Conservation (phyloP, 2,329 filamentous ascomycete genomes). For the Lecanoromycetidae sp. region DNA sequence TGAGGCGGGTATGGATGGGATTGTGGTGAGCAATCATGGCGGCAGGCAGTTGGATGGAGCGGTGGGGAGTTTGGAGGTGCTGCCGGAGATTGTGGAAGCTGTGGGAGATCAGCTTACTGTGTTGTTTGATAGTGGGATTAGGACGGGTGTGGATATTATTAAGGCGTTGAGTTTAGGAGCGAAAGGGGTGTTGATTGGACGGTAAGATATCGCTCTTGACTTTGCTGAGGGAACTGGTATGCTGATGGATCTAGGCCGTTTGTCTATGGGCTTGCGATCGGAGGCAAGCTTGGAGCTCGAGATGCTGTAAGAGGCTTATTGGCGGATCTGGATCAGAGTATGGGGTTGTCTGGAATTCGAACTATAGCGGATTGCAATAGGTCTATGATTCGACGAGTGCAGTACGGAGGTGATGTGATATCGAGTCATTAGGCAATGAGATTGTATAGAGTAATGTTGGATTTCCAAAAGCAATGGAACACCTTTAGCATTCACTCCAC, state of each 20-base stretch:
- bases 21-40: constrained; percentile 43
- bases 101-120: constrained; percentile 30
- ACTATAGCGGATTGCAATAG: constrained; percentile 27
- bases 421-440: constrained; percentile 5
- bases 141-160: constrained; percentile 38
- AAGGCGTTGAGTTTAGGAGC: constrained; percentile 45
- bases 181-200: constrained; percentile 44
- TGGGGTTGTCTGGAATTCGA: constrained; percentile 42
- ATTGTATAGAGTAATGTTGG: background rate
- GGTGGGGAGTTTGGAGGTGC: constrained; percentile 39
- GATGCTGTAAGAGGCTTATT: constrained; percentile 30
- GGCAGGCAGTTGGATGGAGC: constrained; percentile 41
- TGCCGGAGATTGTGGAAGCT: constrained; percentile 49
- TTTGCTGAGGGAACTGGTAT: no score
- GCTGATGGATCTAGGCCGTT: constrained; percentile 29
- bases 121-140: constrained; percentile 41
- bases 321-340: constrained; percentile 41
- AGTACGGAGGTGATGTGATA: constrained; percentile 26
- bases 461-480: background rate
- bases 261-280: constrained; percentile 46
- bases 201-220: constrained; percentile 25
- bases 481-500: no score
- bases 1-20: constrained; percentile 36
- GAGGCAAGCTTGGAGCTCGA: constrained; percentile 43
- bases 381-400: constrained; percentile 25